Evolutionary conservation across 108 stramenopile genomes (phyloP).

Genomic region (Nitzschia putrida): DNA sequence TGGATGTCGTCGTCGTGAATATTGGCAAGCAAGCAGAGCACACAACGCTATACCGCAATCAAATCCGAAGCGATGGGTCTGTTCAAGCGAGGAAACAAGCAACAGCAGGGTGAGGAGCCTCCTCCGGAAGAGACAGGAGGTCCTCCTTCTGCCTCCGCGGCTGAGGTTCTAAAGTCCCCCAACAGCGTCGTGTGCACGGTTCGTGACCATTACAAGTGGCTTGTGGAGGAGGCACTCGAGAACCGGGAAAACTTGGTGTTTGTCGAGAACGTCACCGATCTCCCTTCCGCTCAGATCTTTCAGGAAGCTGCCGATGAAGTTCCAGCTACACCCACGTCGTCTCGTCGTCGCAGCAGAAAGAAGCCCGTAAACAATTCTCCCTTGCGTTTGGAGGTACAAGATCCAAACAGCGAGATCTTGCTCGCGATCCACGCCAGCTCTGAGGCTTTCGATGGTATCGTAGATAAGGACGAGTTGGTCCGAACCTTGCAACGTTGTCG

Average conservation of each 20-base stretch:
- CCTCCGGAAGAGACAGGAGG: not conserved
- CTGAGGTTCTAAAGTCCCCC: not conserved
- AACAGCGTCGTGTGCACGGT: constrained; percentile 19
- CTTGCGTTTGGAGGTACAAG: constrained; percentile 20
- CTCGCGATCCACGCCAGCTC: constrained; percentile 48
- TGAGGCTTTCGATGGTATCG: constrained; percentile 53
- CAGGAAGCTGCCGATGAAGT: not conserved
- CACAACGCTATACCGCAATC: not conserved
- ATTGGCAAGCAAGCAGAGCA: too few species aligned
- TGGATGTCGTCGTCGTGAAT: too few species aligned
- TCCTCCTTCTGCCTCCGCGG: not conserved
- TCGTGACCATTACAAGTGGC: constrained; percentile 32
- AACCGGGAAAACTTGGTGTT: constrained; percentile 11
- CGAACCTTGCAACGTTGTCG: constrained; percentile 60
- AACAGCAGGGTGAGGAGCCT: not conserved
- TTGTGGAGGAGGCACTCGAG: constrained; percentile 26
- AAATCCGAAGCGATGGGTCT: constrained; percentile 9
- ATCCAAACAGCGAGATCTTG: constrained; percentile 7
- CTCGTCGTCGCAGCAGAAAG: constrained; percentile 22
- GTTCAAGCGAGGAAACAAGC: constrained; percentile 3
- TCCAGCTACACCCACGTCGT: constrained; percentile 11
- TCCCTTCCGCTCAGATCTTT: constrained; percentile 10
- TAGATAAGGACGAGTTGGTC: constrained; percentile 61
- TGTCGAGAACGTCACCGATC: constrained; percentile 10
- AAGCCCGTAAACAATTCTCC: constrained; percentile 9